A percentile compares a stretch with the other conserved stretches of the same genome.
Evolutionary conservation across 176 grass and related monocot species (phyloP).

Genomic region (Juncus effusus): DNA sequence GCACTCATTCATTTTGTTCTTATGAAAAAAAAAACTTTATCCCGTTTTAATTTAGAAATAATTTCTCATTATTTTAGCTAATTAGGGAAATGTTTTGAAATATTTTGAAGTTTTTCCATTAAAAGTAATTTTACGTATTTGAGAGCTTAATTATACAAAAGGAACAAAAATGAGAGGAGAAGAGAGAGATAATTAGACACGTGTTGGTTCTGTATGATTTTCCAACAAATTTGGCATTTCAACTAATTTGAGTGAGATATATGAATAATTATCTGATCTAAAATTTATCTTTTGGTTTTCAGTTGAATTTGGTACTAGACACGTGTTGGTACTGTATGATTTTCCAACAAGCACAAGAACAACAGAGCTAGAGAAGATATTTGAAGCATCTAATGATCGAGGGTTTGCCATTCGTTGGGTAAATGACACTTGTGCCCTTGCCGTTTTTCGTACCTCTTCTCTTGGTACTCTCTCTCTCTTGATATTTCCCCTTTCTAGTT

Average conservation of each 20-base stretch:
- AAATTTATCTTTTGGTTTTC: constrained; percentile 24
- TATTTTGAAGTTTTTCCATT: not conserved
- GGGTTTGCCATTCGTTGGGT: constrained; percentile 74
- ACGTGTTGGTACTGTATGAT: constrained; percentile 71
- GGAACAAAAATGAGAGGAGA: no score
- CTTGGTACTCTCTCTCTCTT: constrained; percentile 42
- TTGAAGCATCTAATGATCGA: constrained; percentile 62
- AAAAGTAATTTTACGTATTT: not conserved
- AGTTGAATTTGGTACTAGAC: constrained; percentile 52
- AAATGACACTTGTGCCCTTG: constrained; percentile 80
- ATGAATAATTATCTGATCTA: no score
- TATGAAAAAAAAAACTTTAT: no score
- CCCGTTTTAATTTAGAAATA: no score
- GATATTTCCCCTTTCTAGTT: not conserved
- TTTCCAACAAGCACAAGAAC: constrained; percentile 52
- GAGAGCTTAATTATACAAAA: no score
- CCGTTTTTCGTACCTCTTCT: constrained; percentile 64
- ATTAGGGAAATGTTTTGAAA: not conserved
- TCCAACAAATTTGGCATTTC: no score
- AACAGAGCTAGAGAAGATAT: constrained; percentile 66
- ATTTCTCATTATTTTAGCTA: not conserved
- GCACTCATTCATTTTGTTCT: no score
- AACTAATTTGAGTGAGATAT: no score
- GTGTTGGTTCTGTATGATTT: constrained; percentile 71
- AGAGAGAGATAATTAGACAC: constrained; percentile 44